Conservation (phyloP, 805 yeast species). For the Zygotorulaspora sp. region DNA sequence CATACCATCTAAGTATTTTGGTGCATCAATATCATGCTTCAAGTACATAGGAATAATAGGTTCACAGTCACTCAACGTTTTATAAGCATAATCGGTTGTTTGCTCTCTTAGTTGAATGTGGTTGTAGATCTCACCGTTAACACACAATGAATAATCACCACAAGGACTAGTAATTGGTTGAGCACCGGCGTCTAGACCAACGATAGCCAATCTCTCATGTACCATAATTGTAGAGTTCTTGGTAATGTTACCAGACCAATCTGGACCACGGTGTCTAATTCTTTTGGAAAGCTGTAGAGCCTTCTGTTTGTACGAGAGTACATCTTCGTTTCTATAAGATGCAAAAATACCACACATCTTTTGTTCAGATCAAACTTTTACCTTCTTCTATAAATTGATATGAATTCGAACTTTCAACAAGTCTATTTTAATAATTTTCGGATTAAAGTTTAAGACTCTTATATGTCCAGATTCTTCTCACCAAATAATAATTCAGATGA, state of each 20-base stretch:
- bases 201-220: constrained; percentile 97
- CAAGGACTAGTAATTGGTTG: constrained; percentile 89
- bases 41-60: constrained; percentile 89
- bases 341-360: constrained; percentile 98
- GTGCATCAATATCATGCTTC: constrained; percentile 85
- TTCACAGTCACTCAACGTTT: constrained; percentile 93
- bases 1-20: constrained; percentile 95
- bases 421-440: too few species aligned
- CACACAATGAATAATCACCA: constrained; percentile 68
- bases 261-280: constrained; percentile 99
- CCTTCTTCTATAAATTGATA: neutral
- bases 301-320: constrained; percentile 73
- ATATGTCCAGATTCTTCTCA: too few species aligned
- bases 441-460: too few species aligned
- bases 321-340: constrained; percentile 76
- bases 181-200: constrained; percentile 96
- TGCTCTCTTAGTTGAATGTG: constrained; percentile 83
- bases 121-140: constrained; percentile 98
- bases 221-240: constrained; percentile 78
- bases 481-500: too few species aligned
- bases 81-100: constrained; percentile 66
- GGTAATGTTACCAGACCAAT: constrained; percentile 89
- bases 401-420: neutral
- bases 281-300: constrained; percentile 88
- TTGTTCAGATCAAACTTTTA: too few species aligned